Conservation (phyloP, 2,329 filamentous ascomycete genomes). For the Calonectria fujianensis region DNA sequence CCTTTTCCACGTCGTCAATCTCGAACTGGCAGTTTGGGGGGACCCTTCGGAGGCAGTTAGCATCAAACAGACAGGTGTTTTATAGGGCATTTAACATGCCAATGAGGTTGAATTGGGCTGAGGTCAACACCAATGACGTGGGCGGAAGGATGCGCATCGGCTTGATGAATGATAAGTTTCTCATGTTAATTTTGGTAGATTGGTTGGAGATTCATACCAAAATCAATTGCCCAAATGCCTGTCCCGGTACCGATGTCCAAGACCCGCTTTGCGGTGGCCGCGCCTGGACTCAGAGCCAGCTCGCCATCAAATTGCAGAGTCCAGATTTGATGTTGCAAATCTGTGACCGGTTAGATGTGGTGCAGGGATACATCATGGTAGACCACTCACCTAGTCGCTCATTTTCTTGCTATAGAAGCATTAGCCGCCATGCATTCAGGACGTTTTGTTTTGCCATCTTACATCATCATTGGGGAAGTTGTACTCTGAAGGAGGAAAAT, state of each 20-base stretch:
- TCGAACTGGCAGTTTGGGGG: constrained; percentile 52
- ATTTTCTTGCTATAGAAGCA: constrained; percentile 42
- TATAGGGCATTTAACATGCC: constrained; percentile 10
- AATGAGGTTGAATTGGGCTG: constrained; percentile 47
- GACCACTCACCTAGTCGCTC: constrained; percentile 42
- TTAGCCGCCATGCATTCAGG: neutral
- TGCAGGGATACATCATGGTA: neutral
- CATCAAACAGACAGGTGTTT: neutral
- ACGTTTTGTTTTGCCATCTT: neutral
- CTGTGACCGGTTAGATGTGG: constrained; percentile 19
- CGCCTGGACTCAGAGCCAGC: constrained; percentile 40
- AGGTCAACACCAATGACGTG: constrained; percentile 49
- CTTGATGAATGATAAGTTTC: constrained; percentile 22
- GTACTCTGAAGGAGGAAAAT: constrained; percentile 46
- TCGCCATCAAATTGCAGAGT: constrained; percentile 42
- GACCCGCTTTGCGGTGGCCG: constrained; percentile 47
- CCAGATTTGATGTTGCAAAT: constrained; percentile 46
- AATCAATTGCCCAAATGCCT: constrained; percentile 55
- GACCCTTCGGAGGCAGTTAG: constrained; percentile 35
- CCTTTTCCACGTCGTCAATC: constrained; percentile 52
- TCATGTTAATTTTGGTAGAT: neutral
- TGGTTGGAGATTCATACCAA: constrained; percentile 31
- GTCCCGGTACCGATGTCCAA: constrained; percentile 54
- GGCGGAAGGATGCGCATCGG: constrained; percentile 43
- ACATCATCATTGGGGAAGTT: constrained; percentile 50